These are phyloP conservation scores for Acanthamoeba lenticulata DNA, from an alignment of 208 protist species.

Conservation along the genomic window DNA sequence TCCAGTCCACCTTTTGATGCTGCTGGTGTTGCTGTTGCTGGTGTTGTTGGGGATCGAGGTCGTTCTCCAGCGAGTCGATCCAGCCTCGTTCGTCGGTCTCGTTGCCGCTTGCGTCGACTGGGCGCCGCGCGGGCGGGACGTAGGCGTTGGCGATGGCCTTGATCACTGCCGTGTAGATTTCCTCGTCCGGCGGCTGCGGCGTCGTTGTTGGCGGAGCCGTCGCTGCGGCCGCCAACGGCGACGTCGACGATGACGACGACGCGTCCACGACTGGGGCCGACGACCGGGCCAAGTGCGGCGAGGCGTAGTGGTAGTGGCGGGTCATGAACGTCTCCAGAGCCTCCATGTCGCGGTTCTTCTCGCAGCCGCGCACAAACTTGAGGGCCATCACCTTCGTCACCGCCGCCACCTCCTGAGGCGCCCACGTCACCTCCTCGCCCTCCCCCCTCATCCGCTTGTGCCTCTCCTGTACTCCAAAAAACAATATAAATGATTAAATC, in stretches of 20 bases:
- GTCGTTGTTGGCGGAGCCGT: no score
- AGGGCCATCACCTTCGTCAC: background rate
- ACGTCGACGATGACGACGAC: no score
- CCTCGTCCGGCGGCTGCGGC: background rate
- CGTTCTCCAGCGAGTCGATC: slow-evolving; percentile 17
- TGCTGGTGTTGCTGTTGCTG: background rate
- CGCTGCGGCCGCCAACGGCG: no score
- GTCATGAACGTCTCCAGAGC: background rate
- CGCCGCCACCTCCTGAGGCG: background rate
- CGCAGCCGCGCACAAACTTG: slow-evolving; percentile 49
- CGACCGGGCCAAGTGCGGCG: no score
- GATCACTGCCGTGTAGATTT: slow-evolving; percentile 7
- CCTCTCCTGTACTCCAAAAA: background rate
- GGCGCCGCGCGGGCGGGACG: background rate
- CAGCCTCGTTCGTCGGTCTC: background rate
- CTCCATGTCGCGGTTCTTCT: slow-evolving; percentile 11
- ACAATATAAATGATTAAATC: no score
- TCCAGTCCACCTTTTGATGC: background rate
- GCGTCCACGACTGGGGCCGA: no score
- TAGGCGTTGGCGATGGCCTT: slow-evolving; percentile 58
- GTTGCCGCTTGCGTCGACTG: background rate
- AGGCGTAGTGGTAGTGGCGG: background rate
- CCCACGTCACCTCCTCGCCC: background rate
- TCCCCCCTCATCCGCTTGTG: background rate
- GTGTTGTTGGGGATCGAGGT: background rate